phyloP scores from a whole-genome alignment of 345 rosid genomes.

The Cochlearia excelsa region DNA sequence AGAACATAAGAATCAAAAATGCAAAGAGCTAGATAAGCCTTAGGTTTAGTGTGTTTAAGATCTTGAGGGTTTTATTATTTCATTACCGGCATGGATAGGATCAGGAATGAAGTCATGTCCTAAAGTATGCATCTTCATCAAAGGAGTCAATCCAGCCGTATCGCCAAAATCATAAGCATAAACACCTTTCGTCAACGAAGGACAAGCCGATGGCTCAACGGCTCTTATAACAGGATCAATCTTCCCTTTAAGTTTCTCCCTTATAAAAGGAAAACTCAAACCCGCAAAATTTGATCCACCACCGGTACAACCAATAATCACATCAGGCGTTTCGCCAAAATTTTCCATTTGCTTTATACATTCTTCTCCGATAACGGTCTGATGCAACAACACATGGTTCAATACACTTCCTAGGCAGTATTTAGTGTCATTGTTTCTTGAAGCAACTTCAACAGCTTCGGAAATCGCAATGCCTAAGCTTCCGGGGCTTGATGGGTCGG shows the following conservation, averaged over 20 bases:
- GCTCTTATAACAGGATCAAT: conserved; percentile 80
- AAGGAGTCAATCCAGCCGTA: conserved; percentile 86
- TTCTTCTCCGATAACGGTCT: conserved; percentile 91
- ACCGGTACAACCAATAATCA: conserved; percentile 91
- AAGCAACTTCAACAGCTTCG: conserved; percentile 94
- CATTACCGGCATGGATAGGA: conserved; percentile 89
- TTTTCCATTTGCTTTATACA: conserved; percentile 82
- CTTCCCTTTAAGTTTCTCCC: conserved; percentile 82
- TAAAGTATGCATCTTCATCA: conserved; percentile 99
- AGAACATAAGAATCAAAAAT: conserved; percentile 7
- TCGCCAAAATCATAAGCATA: conserved; percentile 90
- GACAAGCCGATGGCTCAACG: conserved; percentile 89
- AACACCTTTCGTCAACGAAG: conserved; percentile 79
- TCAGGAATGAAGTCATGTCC: conserved; percentile 97
- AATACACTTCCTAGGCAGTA: conserved; percentile 90
- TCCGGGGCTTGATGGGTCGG: conserved; percentile 71
- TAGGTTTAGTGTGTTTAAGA: not conserved
- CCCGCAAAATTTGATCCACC: conserved; percentile 98
- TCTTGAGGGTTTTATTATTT: not conserved
- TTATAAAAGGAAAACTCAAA: conserved; percentile 80
- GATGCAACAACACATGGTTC: conserved; percentile 92
- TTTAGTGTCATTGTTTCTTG: conserved; percentile 61
- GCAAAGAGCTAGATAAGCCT: not conserved
- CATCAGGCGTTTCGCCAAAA: conserved; percentile 73
- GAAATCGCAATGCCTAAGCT: conserved; percentile 97